phyloP scores from a whole-genome alignment of 306 rosid genomes.

The Luffa acutangula region DNA sequence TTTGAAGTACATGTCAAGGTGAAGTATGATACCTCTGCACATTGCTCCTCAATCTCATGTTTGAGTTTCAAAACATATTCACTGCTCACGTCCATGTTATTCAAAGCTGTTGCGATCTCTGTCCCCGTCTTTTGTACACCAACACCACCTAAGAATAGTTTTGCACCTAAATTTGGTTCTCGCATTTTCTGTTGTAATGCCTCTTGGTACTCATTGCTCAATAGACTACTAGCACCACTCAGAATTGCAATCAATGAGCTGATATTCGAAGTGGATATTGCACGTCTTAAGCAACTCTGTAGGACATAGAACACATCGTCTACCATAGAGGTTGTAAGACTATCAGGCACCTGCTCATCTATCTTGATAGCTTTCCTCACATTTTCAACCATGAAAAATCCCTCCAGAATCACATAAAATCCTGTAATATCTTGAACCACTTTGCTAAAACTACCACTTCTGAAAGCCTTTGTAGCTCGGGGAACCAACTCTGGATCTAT shows the following conservation, averaged over 20 bases:
- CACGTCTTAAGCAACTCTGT: slow-evolving; percentile 87
- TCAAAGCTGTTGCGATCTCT: slow-evolving; percentile 79
- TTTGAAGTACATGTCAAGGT: background rate
- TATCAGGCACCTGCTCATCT: slow-evolving; percentile 74
- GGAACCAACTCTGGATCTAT: slow-evolving; percentile 84
- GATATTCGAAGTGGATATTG: slow-evolving; percentile 75
- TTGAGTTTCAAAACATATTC: slow-evolving; percentile 85
- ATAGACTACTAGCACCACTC: slow-evolving; percentile 78
- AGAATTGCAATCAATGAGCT: slow-evolving; percentile 82
- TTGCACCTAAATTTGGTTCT: slow-evolving; percentile 90
- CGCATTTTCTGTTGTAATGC: slow-evolving; percentile 75
- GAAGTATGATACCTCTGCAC: slow-evolving; percentile 57
- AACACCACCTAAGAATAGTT: slow-evolving; percentile 85
- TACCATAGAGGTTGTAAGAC: slow-evolving; percentile 94
- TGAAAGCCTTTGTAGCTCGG: slow-evolving; percentile 75
- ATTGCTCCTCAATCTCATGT: slow-evolving; percentile 88
- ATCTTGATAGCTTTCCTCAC: slow-evolving; percentile 84
- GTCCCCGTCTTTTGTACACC: slow-evolving; percentile 82
- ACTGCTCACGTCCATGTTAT: slow-evolving; percentile 81
- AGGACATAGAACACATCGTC: slow-evolving; percentile 91
- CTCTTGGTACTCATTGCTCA: slow-evolving; percentile 79
- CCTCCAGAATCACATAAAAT: slow-evolving; percentile 81
- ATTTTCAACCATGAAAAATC: slow-evolving; percentile 96
- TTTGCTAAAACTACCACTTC: slow-evolving; percentile 82
- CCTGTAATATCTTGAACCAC: slow-evolving; percentile 82